Evolutionary conservation across 2,329 filamentous ascomycete species (phyloP).

Genomic region (Leptographium radiaticola): DNA sequence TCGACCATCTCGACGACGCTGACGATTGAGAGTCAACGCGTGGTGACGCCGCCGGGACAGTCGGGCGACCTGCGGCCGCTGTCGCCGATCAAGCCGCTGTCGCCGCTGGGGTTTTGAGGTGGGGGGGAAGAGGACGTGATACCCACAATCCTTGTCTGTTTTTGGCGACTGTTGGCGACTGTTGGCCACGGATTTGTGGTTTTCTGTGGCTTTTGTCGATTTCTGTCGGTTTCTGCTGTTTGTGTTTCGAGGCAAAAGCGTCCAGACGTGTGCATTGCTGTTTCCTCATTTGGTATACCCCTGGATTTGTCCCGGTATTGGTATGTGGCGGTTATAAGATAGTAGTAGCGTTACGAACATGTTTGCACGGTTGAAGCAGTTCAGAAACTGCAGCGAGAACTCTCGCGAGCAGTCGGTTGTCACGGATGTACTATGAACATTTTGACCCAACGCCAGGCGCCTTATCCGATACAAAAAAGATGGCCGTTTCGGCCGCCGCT

Average conservation of each 20-base stretch:
- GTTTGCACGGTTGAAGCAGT: no score
- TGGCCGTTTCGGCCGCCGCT: background rate
- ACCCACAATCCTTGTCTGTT: no score
- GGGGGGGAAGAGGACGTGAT: no score
- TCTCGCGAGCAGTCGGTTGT: no score
- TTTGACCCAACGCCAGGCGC: no score
- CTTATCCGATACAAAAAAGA: background rate
- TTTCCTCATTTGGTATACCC: constrained; percentile 15
- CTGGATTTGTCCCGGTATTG: constrained; percentile 9
- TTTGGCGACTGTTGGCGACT: background rate
- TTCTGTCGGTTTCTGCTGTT: constrained; percentile 8
- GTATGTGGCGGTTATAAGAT: constrained; percentile 8
- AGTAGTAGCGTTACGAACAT: background rate
- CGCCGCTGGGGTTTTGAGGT: constrained; percentile 43
- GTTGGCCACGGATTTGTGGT: background rate
- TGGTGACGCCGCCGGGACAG: constrained; percentile 20
- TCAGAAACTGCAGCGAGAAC: no score
- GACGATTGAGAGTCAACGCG: constrained; percentile 30
- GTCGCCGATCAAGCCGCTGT: constrained; percentile 54
- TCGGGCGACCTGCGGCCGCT: constrained; percentile 38
- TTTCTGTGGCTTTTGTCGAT: constrained; percentile 3
- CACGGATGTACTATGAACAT: no score
- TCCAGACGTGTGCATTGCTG: no score
- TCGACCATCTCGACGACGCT: constrained; percentile 32
- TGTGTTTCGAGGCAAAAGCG: background rate